Conservation (phyloP, 148 eudicot species). For the Fagopyrum homotropicum region DNA sequence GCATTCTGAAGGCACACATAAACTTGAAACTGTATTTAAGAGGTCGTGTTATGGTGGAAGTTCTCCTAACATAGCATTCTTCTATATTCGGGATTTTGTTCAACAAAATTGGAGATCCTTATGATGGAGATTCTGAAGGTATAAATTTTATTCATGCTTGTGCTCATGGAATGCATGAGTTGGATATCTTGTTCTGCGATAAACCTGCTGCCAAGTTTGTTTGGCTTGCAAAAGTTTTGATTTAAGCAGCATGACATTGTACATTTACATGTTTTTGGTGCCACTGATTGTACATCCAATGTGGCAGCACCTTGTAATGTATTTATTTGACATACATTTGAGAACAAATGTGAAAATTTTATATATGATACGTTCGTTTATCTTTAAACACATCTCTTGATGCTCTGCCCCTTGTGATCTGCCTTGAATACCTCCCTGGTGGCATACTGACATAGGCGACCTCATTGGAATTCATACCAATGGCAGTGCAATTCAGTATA, state of each 20-base stretch:
- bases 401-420: neutral
- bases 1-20: neutral
- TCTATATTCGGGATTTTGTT: neutral
- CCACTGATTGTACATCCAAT: neutral
- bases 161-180: neutral
- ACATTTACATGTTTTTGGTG: neutral
- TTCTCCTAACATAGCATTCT: neutral
- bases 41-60: neutral
- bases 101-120: neutral
- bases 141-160: neutral
- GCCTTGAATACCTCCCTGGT: neutral
- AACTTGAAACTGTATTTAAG: neutral
- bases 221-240: neutral
- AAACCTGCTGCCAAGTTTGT: neutral
- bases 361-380: neutral
- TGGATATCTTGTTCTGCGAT: neutral
- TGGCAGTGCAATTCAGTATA: neutral
- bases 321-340: neutral
- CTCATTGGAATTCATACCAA: neutral
- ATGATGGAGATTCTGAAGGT: neutral
- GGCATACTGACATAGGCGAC: neutral
- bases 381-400: neutral
- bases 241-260: neutral
- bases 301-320: neutral
- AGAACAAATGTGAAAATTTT: neutral